Percentiles rank a stretch among this genome's conserved stretches.
Conservation (phyloP, 1,284 basidiomycete genomes). For the Chondrostereum purpureum region DNA sequence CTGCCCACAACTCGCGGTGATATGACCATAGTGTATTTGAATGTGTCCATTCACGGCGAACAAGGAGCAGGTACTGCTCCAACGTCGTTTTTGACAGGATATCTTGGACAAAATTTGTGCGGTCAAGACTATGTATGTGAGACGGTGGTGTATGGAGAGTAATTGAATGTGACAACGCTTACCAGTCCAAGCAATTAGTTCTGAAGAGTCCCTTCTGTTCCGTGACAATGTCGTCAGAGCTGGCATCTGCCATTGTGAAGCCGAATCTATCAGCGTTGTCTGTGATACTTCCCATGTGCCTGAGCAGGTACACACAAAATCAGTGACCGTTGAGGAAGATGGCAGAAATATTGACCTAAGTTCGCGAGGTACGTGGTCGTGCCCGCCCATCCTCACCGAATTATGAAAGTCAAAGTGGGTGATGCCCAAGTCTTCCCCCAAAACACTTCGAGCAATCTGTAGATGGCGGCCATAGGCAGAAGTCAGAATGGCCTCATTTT, state of each 20-base stretch:
- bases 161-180: slow-evolving; percentile 16
- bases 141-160: slow-evolving; percentile 12
- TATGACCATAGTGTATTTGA: slow-evolving; percentile 72
- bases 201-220: slow-evolving; percentile 88
- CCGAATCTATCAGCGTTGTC: slow-evolving; percentile 77
- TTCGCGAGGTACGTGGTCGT: slow-evolving; percentile 80
- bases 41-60: slow-evolving; percentile 70
- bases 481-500: slow-evolving; percentile 86
- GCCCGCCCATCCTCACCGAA: slow-evolving; percentile 75
- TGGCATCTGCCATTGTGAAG: slow-evolving; percentile 74
- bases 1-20: slow-evolving; percentile 94
- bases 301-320: slow-evolving; percentile 21
- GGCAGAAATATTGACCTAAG: slow-evolving; percentile 43
- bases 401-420: slow-evolving; percentile 96
- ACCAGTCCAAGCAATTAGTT: slow-evolving; percentile 96
- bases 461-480: slow-evolving; percentile 79
- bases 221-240: slow-evolving; percentile 64
- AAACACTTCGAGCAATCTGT: slow-evolving; percentile 47
- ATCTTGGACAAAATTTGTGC: slow-evolving; percentile 98
- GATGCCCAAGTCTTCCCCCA: slow-evolving; percentile 59
- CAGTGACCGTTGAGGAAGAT: slow-evolving; percentile 10
- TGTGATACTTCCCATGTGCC: slow-evolving; percentile 53
- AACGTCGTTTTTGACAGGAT: slow-evolving; percentile 77
- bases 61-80: slow-evolving; percentile 66
- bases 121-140: slow-evolving; percentile 63